Conservation (phyloP, 2,329 filamentous ascomycete genomes). For the Teratosphaeria gauchensis region DNA sequence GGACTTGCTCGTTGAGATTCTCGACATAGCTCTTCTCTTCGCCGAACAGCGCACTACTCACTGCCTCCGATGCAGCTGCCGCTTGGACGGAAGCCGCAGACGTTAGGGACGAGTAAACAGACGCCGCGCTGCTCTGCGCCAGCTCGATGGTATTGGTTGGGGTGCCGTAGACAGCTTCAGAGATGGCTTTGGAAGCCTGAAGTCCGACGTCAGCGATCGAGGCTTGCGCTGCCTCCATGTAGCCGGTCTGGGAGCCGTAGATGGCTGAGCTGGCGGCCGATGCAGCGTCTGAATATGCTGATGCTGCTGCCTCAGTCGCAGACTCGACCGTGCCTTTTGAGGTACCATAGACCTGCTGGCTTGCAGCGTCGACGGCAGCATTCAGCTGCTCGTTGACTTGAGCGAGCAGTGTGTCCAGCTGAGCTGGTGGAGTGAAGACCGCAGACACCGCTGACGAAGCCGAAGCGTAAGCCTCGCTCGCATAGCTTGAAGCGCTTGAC, state of each 20-base stretch:
- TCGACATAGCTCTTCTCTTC: conserved; percentile 43
- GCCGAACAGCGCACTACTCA: conserved; percentile 40
- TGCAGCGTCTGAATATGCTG: conserved; percentile 36
- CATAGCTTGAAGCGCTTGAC: conserved; percentile 40
- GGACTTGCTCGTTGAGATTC: conserved; percentile 33
- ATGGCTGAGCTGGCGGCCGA: conserved; percentile 44
- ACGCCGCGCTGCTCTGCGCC: conserved; percentile 34
- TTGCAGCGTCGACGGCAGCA: conserved; percentile 50
- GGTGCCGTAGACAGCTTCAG: conserved; percentile 48
- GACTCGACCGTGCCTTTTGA: conserved; percentile 45
- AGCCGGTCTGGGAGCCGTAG: conserved; percentile 45
- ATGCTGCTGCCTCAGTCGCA: conserved; percentile 44
- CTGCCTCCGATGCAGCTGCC: conserved; percentile 35
- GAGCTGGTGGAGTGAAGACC: conserved; percentile 48
- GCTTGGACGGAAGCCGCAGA: conserved; percentile 36
- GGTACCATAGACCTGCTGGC: conserved; percentile 48
- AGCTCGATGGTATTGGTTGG: conserved; percentile 39
- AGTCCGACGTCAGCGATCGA: conserved; percentile 45
- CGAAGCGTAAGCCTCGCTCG: conserved; percentile 37
- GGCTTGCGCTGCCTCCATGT: conserved; percentile 44
- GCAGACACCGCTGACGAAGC: conserved; percentile 38
- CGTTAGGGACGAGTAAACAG: conserved; percentile 36
- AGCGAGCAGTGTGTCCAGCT: conserved; percentile 48
- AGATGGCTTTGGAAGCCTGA: conserved; percentile 47
- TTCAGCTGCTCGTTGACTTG: conserved; percentile 49